Base-by-base conservation (phyloP, 768 basidiomycete genomes). In the Lactifluus volemus region DNA sequence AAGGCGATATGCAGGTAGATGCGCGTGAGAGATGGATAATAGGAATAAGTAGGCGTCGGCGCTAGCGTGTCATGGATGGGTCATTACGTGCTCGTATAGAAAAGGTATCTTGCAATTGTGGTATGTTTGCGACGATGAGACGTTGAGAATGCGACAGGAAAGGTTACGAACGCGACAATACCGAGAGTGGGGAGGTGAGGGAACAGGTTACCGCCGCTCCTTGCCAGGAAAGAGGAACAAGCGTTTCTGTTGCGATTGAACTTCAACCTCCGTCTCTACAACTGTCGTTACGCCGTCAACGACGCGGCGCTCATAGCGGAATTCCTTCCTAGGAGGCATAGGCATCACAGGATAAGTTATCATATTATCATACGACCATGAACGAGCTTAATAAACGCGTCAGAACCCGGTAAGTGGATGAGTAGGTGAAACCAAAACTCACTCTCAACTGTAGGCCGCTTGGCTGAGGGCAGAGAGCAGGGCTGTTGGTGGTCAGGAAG, bases 301-400 rank as follows among this genome's bases (percentile, higher is more conserved):
- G 45, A 86, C 70, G 34, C 79, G 72, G 38, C 74, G 77, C 73
- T 81, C 81, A 29, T 76, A 70, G 53, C 76, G 76, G 64, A 74
- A 74, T 73, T 83, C 81, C 70, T 76, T 84, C 73, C 78, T 78
- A 19, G 52, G 54, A 17, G 65, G 64, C 48, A 76, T 73, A n/a
- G 79, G 81, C 41, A 79, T 73, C 61, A 82, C 74, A 15, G 84
- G 82, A 65, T 89, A 89, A 3, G 84, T 86, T 68, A 78, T 80
- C 63, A 86, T 71, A 64, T 85, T 85, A 67, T 88, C 86, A 67
- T 88, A 89, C 2, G 86, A 88, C 86, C 85, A 88, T 2, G 88
- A 83, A 32, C 85, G 84, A 12, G 75, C 86, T 25, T 88, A 59
- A 21, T 45, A 17, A 45, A 19, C 7, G 0, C 44, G 57, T 69